Base-by-base conservation (phyloP, 345 rosid genomes). In the Corchorus capsularis region DNA sequence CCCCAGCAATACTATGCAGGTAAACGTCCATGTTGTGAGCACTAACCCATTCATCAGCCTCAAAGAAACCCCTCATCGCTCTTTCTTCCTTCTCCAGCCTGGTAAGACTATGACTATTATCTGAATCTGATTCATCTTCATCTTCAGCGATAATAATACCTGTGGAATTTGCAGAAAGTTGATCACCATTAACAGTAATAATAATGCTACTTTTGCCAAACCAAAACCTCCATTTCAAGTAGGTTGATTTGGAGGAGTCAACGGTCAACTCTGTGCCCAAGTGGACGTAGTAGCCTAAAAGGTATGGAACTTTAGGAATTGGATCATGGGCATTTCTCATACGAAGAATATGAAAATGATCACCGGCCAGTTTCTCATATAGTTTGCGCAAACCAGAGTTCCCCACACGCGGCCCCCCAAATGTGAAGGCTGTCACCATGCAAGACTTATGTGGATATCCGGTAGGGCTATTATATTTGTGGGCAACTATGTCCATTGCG, bases 1-100 rank as follows among this genome's bases (percentile, higher is more conserved):
- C 83, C 5, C 94, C 95, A 0, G 93, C 97, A 1, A 92, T 87
- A 12, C 98, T 97, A 54, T 92, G 98, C 77, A 92, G 60, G 75
- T 90, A 90, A 27, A 39, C 79, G 73, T 94, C 97, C 74, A 89
- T 73, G 54, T 85, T 85, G 69, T 90, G 98, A 85, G 85, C 85
- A 46, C 52, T 81, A 1, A 78, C 43, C 43, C 43, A 39, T 3
- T 39, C 27, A 27, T 27, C 27, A 27, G 27, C 27, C 27, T 27
- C 27, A 27, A 27, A 27, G 27, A 27, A 27, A 27, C 27, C 27
- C 27, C 27, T 27, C 27, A 27, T 27, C 1, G 27, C 27, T 27
- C 27, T 27, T 27, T 27, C 27, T 27, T 27, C 27, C 27, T 27
- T 27, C 27, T 27, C 27, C 27, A 27, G 27, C 27, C 27, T 39